These are phyloP conservation scores for Penicillium polonicum DNA, from an alignment of 2,329 filamentous ascomycete species.

Conservation along the genomic window DNA sequence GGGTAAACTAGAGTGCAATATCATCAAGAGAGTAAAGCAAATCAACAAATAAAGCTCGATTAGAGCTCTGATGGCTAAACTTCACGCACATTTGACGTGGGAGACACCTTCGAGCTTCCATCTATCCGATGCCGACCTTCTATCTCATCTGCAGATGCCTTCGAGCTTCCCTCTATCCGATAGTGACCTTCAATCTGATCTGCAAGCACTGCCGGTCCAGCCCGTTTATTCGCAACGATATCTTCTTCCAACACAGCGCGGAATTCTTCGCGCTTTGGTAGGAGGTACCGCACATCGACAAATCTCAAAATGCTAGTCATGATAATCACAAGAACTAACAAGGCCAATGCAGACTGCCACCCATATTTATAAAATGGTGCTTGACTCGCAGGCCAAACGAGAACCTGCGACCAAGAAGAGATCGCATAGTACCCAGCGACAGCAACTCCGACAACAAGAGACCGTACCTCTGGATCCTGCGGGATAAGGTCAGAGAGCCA, in stretches of 20 bases:
- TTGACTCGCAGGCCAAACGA: constrained; percentile 54
- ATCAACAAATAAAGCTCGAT: background rate
- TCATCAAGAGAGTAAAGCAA: background rate
- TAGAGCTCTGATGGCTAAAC: background rate
- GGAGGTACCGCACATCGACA: constrained; percentile 46
- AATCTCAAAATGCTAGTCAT: constrained; percentile 48
- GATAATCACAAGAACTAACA: constrained; percentile 47
- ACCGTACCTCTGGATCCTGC: constrained; percentile 52
- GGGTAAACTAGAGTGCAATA: too few relatives aligned
- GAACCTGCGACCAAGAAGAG: constrained; percentile 53
- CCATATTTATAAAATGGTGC: constrained; percentile 52
- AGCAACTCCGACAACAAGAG: constrained; percentile 51
- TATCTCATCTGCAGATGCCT: background rate
- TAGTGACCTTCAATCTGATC: background rate
- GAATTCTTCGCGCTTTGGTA: constrained; percentile 24
- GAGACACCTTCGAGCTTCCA: background rate
- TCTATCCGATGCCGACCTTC: background rate
- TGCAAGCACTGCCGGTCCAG: background rate
- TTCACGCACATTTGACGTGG: background rate
- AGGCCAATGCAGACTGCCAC: constrained; percentile 50
- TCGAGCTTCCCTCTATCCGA: background rate
- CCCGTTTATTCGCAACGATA: constrained; percentile 11
- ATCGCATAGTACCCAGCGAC: constrained; percentile 54
- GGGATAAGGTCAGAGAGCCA: constrained; percentile 54
- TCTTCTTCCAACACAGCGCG: constrained; percentile 16